phyloP scores from a whole-genome alignment of 352 stramenopile species.

The Globisporangium viniferum region DNA sequence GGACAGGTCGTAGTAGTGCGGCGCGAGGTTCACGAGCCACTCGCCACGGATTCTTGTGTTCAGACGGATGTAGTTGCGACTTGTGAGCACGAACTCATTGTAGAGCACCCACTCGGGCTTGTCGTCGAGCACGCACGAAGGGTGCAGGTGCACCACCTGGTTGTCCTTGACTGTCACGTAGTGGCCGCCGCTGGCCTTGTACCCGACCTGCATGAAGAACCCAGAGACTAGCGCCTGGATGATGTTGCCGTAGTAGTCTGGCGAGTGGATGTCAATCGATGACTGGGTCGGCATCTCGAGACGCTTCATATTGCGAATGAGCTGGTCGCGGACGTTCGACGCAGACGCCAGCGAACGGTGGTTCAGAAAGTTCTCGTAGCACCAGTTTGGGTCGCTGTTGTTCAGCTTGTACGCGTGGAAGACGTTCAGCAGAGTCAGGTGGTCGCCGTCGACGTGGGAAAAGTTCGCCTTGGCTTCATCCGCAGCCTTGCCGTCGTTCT shows the following conservation, averaged over 20 bases:
- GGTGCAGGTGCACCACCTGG: constrained; percentile 97
- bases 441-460: constrained; percentile 94
- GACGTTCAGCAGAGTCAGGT: constrained; percentile 97
- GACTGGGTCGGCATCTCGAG: constrained; percentile 74
- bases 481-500: constrained; percentile 94
- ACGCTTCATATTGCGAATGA: constrained; percentile 97
- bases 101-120: constrained; percentile 98
- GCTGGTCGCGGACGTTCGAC: constrained; percentile 95
- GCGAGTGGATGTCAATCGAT: constrained; percentile 69
- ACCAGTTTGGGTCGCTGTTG: constrained; percentile 92
- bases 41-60: constrained; percentile 94
- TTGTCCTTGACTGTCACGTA: constrained; percentile 99
- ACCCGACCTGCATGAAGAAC: constrained; percentile 98
- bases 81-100: constrained; percentile 99
- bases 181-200: constrained; percentile 82
- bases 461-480: constrained; percentile 97
- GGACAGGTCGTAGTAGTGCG: constrained; percentile 97
- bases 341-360: constrained; percentile 92
- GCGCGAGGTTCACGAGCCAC: constrained; percentile 91
- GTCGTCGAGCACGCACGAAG: constrained; percentile 93
- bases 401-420: constrained; percentile 98
- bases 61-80: constrained; percentile 98
- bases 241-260: constrained; percentile 93
- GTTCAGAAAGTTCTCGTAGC: constrained; percentile 98
- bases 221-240: constrained; percentile 91